phyloP scores from a whole-genome alignment of 2,329 filamentous ascomycete species.

The Dothideomycetidae sp. region DNA sequence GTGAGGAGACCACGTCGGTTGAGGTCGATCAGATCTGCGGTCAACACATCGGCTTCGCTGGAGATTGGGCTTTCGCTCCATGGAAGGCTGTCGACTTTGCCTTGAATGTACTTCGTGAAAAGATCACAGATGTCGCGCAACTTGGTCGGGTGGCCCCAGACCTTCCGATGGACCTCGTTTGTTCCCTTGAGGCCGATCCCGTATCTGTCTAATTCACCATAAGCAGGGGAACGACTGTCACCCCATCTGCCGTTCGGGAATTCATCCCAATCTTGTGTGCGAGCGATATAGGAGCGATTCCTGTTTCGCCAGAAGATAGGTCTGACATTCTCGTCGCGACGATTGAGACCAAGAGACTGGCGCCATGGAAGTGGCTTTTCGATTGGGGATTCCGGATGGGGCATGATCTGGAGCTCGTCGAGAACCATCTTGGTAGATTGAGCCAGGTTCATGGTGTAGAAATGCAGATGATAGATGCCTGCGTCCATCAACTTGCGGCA shows the following conservation, averaged over 20 bases:
- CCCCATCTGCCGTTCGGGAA: slow-evolving; percentile 98
- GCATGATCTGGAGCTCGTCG: slow-evolving; percentile 73
- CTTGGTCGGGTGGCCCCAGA: slow-evolving; percentile 77
- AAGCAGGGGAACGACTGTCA: slow-evolving; percentile 88
- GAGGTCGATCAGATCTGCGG: slow-evolving; percentile 59
- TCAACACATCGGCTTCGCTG: slow-evolving; percentile 66
- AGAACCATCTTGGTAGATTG: slow-evolving; percentile 89
- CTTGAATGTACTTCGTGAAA: slow-evolving; percentile 73
- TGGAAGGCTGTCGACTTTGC: slow-evolving; percentile 66
- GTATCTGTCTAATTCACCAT: slow-evolving; percentile 88
- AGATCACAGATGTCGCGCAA: slow-evolving; percentile 68
- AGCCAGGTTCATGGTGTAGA: slow-evolving; percentile 98
- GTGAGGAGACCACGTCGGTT: slow-evolving; percentile 82
- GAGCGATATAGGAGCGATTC: slow-evolving; percentile 86
- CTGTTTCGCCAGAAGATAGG: slow-evolving; percentile 98
- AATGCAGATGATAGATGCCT: slow-evolving; percentile 77
- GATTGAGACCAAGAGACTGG: slow-evolving; percentile 76
- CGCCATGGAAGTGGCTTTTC: slow-evolving; percentile 94
- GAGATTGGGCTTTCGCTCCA: slow-evolving; percentile 90
- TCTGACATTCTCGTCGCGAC: slow-evolving; percentile 85
- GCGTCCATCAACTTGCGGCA: slow-evolving; percentile 71
- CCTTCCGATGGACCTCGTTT: slow-evolving; percentile 88
- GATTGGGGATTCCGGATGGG: slow-evolving; percentile 60
- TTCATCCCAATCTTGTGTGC: slow-evolving; percentile 97
- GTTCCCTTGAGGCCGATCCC: slow-evolving; percentile 87